Base-by-base conservation (phyloP, 2,329 filamentous ascomycete species). In the Periconia sp. region DNA sequence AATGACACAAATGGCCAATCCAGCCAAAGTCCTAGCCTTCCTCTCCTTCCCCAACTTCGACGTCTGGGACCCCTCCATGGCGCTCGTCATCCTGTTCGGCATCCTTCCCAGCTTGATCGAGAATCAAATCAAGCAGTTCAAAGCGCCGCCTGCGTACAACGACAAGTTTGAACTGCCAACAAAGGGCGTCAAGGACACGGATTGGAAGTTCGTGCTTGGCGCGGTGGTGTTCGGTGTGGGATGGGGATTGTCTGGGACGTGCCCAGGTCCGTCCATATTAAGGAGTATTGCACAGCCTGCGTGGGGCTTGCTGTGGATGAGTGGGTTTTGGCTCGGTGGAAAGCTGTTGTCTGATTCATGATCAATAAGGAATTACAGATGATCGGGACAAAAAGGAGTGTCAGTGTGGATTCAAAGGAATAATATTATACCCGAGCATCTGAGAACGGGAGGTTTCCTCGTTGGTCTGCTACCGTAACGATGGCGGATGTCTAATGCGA, bases 191-290 rank as follows among this genome's bases (percentile, higher is more conserved):
- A 66, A 66, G 13, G 76, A 79, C 50, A 73, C 77, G 10, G 74
- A 80, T 53, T 71, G 65, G 65, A 72, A 66, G 26, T 78, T 81
- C 52, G 50, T 80, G 10, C 54, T 66, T 3, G 78, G 78, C 2
- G 72, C 76, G 3, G 66, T 63, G 15, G 65, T 68, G 1, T 81
- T 80, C 58, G 78, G 78, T 0, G 37, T 79, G 18, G 76, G 73
- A 0, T 81, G 78, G 78, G 78, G 78, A 0, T 50, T 78, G 46
- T 67, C 63, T 10, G 78, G 78, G 1, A 71, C 76, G 2, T 81
- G 78, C 57, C 78, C 78, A 9, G 78, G 78, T 0, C 77, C 78
- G 7, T 77, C 74, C 0, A 59, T 78, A 12, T 45, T 80, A 52
- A 72, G 76, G 31, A 59, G 72, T 16, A 55, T 76, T 12, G 55